Base-by-base conservation (phyloP, 2,329 filamentous ascomycete species). In the Beauveria sp. region DNA sequence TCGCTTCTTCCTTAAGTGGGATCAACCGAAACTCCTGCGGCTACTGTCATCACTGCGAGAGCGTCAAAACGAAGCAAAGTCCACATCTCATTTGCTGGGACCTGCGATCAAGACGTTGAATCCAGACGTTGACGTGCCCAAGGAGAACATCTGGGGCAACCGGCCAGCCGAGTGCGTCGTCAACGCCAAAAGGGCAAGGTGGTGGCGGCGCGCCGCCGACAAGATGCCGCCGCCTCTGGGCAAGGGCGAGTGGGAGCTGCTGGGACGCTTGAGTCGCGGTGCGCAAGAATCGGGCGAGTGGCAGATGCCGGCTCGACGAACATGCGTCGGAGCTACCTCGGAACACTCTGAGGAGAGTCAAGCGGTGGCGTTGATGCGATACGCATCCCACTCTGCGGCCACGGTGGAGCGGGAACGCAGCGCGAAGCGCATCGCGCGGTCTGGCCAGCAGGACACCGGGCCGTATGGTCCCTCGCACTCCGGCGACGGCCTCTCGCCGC, bases 171-270 rank as follows among this genome's bases (percentile, higher is more conserved):
- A 72, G 5, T 77, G 71, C 49, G 67, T 79, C 1, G 66, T 72
- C 8, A 73, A 75, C n/a, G 75, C 75, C 10, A 80, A 80, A 63
- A 67, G 73, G 52, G 77, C 74, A 31, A 74, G 71, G 24, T 81
- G 79, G 73, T 88, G 82, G 80, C 76, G 71, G 43, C 62, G 62
- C 4, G 67, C 75, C 18, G 72, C 79, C 1, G 69, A 76, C 14
- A 81, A 79, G 63, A 64, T 85, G 7, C 72, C 83, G 66, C 81
- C 83, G n/a, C 85, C 85, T 0, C 62, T 88, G 18, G 76, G 77
- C 7, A 72, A 69, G 31, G 73, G 74, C 20, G 83, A 87, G 67
- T 88, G 83, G 83, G 76, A 86, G 16, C 68, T 78, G 16, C 70
- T 88, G n/a, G 71, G 71, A n/a, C 70, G 72, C 26, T 66, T 88